Base-by-base conservation (phyloP, 495 filamentous ascomycete species). In the Massariosphaeria phaeospora region DNA sequence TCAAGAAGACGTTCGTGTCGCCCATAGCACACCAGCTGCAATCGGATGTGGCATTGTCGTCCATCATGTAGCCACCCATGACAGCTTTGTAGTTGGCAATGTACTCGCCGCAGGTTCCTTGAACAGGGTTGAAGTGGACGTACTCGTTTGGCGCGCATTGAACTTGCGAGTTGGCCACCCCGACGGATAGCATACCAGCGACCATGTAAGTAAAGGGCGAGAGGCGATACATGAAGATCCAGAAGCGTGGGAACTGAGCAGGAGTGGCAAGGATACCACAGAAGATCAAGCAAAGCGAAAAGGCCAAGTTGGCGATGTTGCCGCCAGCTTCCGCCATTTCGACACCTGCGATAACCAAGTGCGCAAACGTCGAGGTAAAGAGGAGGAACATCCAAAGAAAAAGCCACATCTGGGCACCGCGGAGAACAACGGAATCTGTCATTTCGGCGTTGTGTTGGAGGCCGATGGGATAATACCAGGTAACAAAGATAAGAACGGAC, bases 341-440 rank as follows among this genome's bases (percentile, higher is more conserved):
- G 38, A 85, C 75, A 39, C 76, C 80, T 20, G 81, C 78, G 59
- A 85, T 82, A 30, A 79, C 73, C 79, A 84, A 80, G 68, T 84
- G 76, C 0, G 82, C 72, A 57, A 85, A 86, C 18, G 83, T 82
- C 11, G 72, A 79, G 39, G 79, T 78, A 69, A 72, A 72, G 10
- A 71, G 41, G 1, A 69, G 74, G 69, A 82, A 82, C 44, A 72
- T 58, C 56, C 72, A 70, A 52, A 78, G 67, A 48, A 82, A 72
- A 4, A 85, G 70, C 61, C 80, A 78, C 66, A 86, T 81, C 6
- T 83, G 68, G 0, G 72, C 80, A 27, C 79, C 79, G 15, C 81
- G 76, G 39, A 76, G 70, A 24, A 75, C 67, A 5, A 76, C 69
- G 25, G 63, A 23, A 53, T 73, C 65, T 8, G 77, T 73, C 2